Conservation (phyloP, 2,329 filamentous ascomycete genomes). For the Ophiostoma quercus region DNA sequence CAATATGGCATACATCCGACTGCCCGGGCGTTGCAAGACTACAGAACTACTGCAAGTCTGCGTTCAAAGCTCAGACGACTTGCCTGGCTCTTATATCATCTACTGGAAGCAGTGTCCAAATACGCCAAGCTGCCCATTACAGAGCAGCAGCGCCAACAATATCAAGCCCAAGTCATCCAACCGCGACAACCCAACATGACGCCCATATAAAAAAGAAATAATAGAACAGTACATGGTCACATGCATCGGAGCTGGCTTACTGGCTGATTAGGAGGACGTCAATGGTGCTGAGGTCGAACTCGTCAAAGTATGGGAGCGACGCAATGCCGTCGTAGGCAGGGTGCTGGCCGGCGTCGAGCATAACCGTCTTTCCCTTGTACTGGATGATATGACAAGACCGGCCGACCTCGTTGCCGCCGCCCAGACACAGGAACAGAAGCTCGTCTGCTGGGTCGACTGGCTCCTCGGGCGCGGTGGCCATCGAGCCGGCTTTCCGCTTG, state of each 20-base stretch:
- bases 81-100: neutral
- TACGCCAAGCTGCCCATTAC: neutral
- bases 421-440: constrained; percentile 87
- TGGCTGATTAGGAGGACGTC: constrained; percentile 97
- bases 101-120: neutral
- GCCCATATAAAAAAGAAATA: neutral
- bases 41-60: constrained; percentile 6
- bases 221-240: neutral
- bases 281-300: constrained; percentile 95
- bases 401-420: constrained; percentile 94
- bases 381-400: constrained; percentile 96
- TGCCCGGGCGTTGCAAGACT: neutral
- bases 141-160: neutral
- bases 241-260: constrained; percentile 58
- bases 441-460: constrained; percentile 90
- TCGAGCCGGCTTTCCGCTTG: constrained; percentile 79
- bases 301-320: constrained; percentile 93
- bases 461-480: constrained; percentile 69
- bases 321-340: constrained; percentile 93
- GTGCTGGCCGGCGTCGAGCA: constrained; percentile 97
- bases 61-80: neutral
- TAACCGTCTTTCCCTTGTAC: constrained; percentile 98
- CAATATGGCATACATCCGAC: neutral
- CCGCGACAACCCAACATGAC: neutral
- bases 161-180: neutral